Evolutionary conservation across 805 yeast species (phyloP).

Genomic region (Wickerhamomyces bisporus): DNA sequence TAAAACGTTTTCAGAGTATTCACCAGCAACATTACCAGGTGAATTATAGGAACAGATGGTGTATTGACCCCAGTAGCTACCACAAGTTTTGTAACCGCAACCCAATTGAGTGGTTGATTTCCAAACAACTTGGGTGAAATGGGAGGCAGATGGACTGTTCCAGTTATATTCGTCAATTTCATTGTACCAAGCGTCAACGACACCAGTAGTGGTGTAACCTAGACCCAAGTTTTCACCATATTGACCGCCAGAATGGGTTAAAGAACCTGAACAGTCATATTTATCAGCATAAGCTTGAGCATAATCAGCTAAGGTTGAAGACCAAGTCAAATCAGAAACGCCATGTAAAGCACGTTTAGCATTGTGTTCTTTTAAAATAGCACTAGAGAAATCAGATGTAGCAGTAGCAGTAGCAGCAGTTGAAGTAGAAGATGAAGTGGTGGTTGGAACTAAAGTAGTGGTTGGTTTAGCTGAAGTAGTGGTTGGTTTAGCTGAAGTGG

Average conservation of each 20-base stretch:
- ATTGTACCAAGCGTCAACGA: conserved; percentile 69
- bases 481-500: conserved; percentile 9
- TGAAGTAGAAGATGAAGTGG: conserved; percentile 12
- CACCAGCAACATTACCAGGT: conserved; percentile 64
- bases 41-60: conserved; percentile 72
- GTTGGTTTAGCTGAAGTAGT: conserved; percentile 7
- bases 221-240: conserved; percentile 79
- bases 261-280: conserved; percentile 55
- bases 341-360: conserved; percentile 42
- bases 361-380: conserved; percentile 47
- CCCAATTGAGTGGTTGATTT: conserved; percentile 54
- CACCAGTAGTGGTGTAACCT: conserved; percentile 41
- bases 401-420: conserved; percentile 14
- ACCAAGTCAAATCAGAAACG: conserved; percentile 45
- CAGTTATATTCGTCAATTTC: conserved; percentile 56
- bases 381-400: conserved; percentile 29
- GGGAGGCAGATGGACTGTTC: conserved; percentile 40
- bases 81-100: conserved; percentile 59
- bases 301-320: conserved; percentile 36
- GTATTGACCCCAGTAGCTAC: conserved; percentile 50
- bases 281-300: conserved; percentile 45
- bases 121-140: conserved; percentile 79
- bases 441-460: conserved; percentile 7
- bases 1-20: conserved; percentile 35
- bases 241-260: conserved; percentile 49